These are phyloP conservation scores for Salvia miltiorrhiza DNA, from an alignment of 257 asterid genomes.

Conservation along the genomic window DNA sequence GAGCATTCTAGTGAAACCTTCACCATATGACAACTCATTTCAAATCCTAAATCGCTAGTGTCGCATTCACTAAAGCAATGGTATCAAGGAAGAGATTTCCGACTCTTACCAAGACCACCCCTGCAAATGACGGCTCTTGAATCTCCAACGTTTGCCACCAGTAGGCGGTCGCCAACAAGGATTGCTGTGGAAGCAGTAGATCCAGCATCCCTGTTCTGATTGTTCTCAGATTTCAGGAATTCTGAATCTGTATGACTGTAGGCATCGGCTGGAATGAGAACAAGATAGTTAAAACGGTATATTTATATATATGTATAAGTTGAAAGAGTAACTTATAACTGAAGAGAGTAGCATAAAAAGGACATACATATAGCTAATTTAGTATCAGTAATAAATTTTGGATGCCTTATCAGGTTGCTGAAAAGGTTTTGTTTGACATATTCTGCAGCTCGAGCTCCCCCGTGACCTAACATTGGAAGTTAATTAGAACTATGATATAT, in stretches of 20 bases:
- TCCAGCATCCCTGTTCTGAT: constrained; percentile 91
- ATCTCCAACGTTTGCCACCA: constrained; percentile 96
- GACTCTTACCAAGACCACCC: constrained; percentile 72
- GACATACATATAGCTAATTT: constrained; percentile 82
- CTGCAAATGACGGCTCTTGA: constrained; percentile 93
- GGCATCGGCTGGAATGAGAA: constrained; percentile 72
- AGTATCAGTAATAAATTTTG: constrained; percentile 88
- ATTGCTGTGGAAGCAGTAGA: constrained; percentile 99
- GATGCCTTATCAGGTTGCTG: constrained; percentile 89
- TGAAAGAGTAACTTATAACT: neutral
- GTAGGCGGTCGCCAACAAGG: constrained; percentile 85
- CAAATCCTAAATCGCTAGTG: no score
- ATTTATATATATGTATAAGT: neutral
- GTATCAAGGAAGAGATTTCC: neutral
- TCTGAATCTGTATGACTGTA: constrained; percentile 90
- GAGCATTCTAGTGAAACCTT: no score
- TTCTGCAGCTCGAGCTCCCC: constrained; percentile 99
- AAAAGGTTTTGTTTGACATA: constrained; percentile 91
- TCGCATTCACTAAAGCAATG: no score
- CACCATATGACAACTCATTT: no score
- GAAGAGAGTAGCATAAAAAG: neutral
- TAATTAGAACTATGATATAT: neutral
- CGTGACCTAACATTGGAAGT: constrained; percentile 63
- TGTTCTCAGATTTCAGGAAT: constrained; percentile 82
- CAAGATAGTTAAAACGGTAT: neutral